Evolutionary conservation across 2,329 filamentous ascomycete species (phyloP), one percentile per base, ranked within the genome.

Genomic region (Trichoderma citrinoviride): DNA sequence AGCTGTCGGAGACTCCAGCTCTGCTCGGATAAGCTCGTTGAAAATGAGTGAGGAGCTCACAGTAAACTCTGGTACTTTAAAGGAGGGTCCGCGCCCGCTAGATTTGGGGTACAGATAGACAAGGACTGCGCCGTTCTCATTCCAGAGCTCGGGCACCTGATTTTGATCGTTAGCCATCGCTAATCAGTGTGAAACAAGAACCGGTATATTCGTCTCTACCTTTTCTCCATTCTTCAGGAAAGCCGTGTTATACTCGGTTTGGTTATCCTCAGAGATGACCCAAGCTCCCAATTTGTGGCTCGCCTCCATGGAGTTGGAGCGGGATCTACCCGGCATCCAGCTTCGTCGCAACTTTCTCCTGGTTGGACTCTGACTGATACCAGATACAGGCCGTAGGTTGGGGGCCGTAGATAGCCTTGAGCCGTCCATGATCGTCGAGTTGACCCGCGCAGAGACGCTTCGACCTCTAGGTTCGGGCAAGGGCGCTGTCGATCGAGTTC

Each of bases 141-240:
- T 85, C 87, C 87, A 90, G 21, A 90, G 75, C 73, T 90, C 87
- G 1, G 87, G 85, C 4, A 89, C 84, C 85, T 87, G 62, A 12
- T 46, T 43, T 43, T 8, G 5, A 50, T 66, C 29, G 40, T 52
- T 21, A 49, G 61, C 27, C 40, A 41, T 37, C 15, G n/a, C 10
- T 7, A 23, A 17, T n/a, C 43, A 47, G 3, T 14, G 43, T 10
- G 12, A 5, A 23, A 10, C 14, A 7, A 12, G 7, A 5, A 10
- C 1, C 8, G n/a, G 19, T 15, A 5, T 10, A 17, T 6, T 19
- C 40, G 14, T 41, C 19, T 44, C 5, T 71, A 86, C 84, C 77
- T 83, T 86, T 69, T 88, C 85, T 21, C 81, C 83, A 49, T 82
- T 82, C 23, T 78, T 72, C 61, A 89, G 74, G 37, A 81, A 80